Percentiles rank a stretch among this genome's conserved stretches.
Conservation (phyloP, 192 early-diverging fungal genomes). For the Backusella macrospora region DNA sequence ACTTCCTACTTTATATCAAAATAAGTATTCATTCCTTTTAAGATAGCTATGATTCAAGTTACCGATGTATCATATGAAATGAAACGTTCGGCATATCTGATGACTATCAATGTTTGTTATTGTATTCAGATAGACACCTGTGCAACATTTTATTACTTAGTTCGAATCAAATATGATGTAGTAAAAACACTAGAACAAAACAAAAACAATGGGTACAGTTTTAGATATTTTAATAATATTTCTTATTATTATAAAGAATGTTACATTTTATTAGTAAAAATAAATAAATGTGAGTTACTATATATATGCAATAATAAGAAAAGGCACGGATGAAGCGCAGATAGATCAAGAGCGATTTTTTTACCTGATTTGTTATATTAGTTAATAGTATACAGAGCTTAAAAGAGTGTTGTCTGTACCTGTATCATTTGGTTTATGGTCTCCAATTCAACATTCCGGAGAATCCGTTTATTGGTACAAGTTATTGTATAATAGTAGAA, state of each 20-base stretch:
- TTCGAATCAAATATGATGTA: neutral
- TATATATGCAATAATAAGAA: neutral
- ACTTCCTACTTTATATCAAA: too few relatives aligned
- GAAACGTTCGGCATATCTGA: neutral
- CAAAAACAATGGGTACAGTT: neutral
- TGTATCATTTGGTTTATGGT: neutral
- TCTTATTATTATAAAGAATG: neutral
- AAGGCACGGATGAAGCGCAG: neutral
- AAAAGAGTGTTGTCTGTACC: neutral
- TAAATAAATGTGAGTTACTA: neutral
- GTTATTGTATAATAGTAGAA: too few relatives aligned
- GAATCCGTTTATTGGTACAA: neutral
- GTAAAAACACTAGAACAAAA: neutral
- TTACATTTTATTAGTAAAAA: neutral
- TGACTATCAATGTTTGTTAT: constrained; percentile 13
- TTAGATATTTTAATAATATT: neutral
- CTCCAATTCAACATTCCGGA: neutral
- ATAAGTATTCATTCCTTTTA: too few relatives aligned
- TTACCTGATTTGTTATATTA: neutral
- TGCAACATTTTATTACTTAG: neutral
- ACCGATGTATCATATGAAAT: constrained; percentile 6
- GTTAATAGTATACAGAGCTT: neutral
- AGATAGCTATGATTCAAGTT: neutral
- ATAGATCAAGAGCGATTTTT: neutral
- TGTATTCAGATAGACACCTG: neutral